Evolutionary conservation across 805 yeast genomes (phyloP).

Genomic region (Peterozyma toletana): DNA sequence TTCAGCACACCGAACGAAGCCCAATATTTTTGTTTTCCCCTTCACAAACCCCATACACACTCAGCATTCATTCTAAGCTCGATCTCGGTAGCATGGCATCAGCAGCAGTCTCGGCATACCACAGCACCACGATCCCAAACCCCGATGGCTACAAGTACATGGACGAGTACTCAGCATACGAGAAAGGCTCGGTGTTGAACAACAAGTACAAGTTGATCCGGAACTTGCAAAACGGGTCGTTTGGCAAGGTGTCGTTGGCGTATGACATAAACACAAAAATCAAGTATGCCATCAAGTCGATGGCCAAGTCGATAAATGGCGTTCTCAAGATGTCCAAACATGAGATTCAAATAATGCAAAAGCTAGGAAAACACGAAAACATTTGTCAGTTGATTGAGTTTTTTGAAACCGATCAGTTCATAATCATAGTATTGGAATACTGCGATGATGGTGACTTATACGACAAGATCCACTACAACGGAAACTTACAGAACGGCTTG

Average conservation of each 20-base stretch:
- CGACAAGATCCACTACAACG: conserved; percentile 36
- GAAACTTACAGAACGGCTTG: conserved; percentile 10
- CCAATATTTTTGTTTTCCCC: too few relatives aligned
- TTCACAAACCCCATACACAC: too few relatives aligned
- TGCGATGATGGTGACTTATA: conserved; percentile 63
- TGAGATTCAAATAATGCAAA: conserved; percentile 39
- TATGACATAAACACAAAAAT: conserved; percentile 23
- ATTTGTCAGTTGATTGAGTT: conserved; percentile 52
- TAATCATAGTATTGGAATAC: conserved; percentile 57
- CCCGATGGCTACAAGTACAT: conserved; percentile 10
- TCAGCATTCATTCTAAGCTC: too few relatives aligned
- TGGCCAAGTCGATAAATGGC: conserved; percentile 37
- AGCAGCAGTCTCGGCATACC: background rate
- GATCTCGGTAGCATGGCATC: background rate
- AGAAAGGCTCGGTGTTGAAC: conserved; percentile 27
- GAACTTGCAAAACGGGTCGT: conserved; percentile 50
- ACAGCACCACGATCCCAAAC: background rate
- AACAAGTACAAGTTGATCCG: conserved; percentile 34
- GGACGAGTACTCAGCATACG: conserved; percentile 34
- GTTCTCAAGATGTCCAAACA: conserved; percentile 41
- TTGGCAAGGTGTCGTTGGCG: conserved; percentile 54
- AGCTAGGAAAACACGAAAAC: conserved; percentile 39
- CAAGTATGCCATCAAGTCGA: conserved; percentile 48
- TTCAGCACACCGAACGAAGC: too few relatives aligned
- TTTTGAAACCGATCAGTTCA: conserved; percentile 45